Conservation (phyloP, 352 stramenopile genomes). For the Pythium aphanidermatum region DNA sequence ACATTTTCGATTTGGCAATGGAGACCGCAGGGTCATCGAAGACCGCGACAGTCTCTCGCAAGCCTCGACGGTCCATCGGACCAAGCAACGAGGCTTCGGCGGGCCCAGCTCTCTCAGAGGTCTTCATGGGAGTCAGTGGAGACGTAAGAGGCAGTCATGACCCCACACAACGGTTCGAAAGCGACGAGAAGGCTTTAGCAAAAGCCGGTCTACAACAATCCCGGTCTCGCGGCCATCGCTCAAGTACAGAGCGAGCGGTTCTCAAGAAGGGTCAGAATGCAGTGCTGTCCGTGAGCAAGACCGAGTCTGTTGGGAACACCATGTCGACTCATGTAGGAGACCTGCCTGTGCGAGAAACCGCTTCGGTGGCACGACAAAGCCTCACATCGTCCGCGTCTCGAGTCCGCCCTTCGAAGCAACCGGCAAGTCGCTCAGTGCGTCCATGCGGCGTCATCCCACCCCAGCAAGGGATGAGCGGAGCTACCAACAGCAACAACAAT, state of each 20-base stretch:
- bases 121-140: too few relatives aligned
- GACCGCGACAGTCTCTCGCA: too few relatives aligned
- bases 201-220: too few relatives aligned
- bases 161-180: slow-evolving; percentile 16
- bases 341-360: slow-evolving; percentile 9
- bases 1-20: too few relatives aligned
- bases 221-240: neutral
- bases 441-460: neutral
- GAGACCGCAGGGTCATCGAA: too few relatives aligned
- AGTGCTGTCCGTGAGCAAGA: too few relatives aligned
- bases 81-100: too few relatives aligned
- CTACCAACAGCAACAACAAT: slow-evolving; percentile 12
- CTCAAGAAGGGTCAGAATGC: neutral
- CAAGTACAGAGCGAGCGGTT: slow-evolving; percentile 1
- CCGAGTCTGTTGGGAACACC: too few relatives aligned
- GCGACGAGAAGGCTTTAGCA: slow-evolving; percentile 5
- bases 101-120: too few relatives aligned
- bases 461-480: neutral
- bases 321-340: slow-evolving; percentile 9
- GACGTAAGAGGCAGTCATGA: too few relatives aligned
- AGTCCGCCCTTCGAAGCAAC: slow-evolving; percentile 35
- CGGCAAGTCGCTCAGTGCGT: neutral
- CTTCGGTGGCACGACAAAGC: slow-evolving; percentile 6
- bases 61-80: too few relatives aligned
- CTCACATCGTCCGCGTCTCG: slow-evolving; percentile 45